Evolutionary conservation across 805 yeast genomes (phyloP).

Genomic region (Teunomyces stri): DNA sequence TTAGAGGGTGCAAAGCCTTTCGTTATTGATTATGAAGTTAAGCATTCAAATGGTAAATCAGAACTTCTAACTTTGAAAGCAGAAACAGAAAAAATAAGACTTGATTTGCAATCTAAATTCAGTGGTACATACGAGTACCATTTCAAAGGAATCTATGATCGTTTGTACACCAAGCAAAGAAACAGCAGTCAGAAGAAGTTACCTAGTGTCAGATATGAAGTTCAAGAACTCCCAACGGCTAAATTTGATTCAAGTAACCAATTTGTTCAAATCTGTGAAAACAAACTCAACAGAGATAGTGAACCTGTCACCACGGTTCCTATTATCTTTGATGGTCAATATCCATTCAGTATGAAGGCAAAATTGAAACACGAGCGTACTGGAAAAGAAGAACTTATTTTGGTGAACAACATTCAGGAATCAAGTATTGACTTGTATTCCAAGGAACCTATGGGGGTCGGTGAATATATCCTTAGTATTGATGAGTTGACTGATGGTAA

Average conservation of each 20-base stretch:
- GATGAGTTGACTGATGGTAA: slow-evolving; percentile 60
- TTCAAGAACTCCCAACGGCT: slow-evolving; percentile 62
- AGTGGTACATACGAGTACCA: slow-evolving; percentile 63
- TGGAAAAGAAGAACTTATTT: slow-evolving; percentile 49
- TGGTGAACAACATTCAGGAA: slow-evolving; percentile 42
- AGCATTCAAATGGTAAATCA: slow-evolving; percentile 52
- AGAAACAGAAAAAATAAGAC: slow-evolving; percentile 23
- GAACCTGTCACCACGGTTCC: slow-evolving; percentile 43
- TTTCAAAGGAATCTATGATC: slow-evolving; percentile 64
- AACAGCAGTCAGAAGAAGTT: slow-evolving; percentile 6
- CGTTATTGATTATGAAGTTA: slow-evolving; percentile 61
- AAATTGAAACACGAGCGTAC: slow-evolving; percentile 59
- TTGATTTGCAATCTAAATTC: slow-evolving; percentile 39
- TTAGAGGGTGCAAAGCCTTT: slow-evolving; percentile 66
- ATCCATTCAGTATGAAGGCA: slow-evolving; percentile 61
- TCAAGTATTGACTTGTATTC: slow-evolving; percentile 20
- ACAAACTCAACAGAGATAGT: slow-evolving; percentile 20
- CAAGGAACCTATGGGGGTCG: slow-evolving; percentile 56
- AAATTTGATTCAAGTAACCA: slow-evolving; percentile 47
- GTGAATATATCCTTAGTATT: slow-evolving; percentile 64
- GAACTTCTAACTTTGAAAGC: slow-evolving; percentile 34
- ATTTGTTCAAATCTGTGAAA: slow-evolving; percentile 43
- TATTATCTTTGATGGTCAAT: slow-evolving; percentile 53
- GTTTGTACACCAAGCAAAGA: slow-evolving; percentile 49
- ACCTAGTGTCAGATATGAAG: slow-evolving; percentile 35